Conservation (phyloP, 768 basidiomycete species). For the Pisolithus tinctorius region DNA sequence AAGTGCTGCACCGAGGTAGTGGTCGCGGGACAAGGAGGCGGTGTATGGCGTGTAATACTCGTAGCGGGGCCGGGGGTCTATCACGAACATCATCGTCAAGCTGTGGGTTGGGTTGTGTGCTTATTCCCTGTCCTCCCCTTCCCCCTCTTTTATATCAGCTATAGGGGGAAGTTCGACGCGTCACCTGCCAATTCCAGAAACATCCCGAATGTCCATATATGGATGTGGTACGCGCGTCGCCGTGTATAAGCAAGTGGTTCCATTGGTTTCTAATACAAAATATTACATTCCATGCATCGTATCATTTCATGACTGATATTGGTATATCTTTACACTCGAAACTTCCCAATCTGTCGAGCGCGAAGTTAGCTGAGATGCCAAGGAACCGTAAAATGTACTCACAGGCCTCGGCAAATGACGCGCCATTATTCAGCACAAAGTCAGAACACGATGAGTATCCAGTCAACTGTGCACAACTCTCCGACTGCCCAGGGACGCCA, state of each 20-base stretch:
- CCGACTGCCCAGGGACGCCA: conserved; percentile 77
- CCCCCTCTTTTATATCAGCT: conserved; percentile 1
- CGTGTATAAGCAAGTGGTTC: not conserved
- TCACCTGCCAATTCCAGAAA: conserved; percentile 3
- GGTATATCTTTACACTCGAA: conserved; percentile 66
- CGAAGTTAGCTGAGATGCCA: not conserved
- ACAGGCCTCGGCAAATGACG: conserved; percentile 73
- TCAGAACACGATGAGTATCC: conserved; percentile 76
- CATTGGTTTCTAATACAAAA: not conserved
- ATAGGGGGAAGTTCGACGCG: not conserved
- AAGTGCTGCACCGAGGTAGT: conserved; percentile 30
- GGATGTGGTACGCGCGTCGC: not conserved
- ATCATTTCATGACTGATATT: conserved; percentile 25
- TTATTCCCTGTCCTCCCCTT: no score
- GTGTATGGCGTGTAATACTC: not conserved
- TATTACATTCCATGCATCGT: not conserved
- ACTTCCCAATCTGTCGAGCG: conserved; percentile 70
- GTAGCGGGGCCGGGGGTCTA: conserved; percentile 2
- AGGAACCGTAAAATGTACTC: conserved; percentile 29
- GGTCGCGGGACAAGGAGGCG: conserved; percentile 20
- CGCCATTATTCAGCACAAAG: conserved; percentile 69
- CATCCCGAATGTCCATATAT: not conserved
- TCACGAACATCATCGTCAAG: conserved; percentile 6
- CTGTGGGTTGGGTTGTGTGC: no score
- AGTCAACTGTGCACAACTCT: conserved; percentile 80